Base-by-base conservation (phyloP, 2,329 filamentous ascomycete species). In the Dothiorella sarmentorum region DNA sequence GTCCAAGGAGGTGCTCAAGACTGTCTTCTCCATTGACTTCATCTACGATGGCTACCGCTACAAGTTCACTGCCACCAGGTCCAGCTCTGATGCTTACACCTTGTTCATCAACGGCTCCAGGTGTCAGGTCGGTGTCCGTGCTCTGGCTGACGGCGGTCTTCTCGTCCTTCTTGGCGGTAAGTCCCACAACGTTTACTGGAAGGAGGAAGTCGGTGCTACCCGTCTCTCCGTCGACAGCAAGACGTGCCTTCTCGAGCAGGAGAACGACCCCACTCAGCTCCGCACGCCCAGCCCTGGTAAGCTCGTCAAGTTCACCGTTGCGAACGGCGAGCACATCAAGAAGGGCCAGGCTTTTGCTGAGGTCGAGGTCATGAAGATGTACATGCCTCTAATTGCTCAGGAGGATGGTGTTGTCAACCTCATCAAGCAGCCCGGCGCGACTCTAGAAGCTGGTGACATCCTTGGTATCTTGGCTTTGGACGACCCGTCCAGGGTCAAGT, bases 281-380 rank as follows among this genome's bases (percentile, higher is more conserved):
- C 88, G 94, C 66, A 93, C 92, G 3, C 94, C 94, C 40, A 95
- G 90, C 62, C 94, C 94, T 45, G 94, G 94, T 74, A 99, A 99
- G 81, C 87, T 99, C 33, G 93, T 99, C 78, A 97, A 96, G 79
- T 99, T 94, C 76, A 89, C 91, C 1, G 90, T 99, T 2, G 94
- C 97, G 75, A 97, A 96, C 69, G 94, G 94, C 61, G 84, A 91
- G 66, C 94, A 99, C 73, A 86, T 99, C 75, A 88, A 85, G 75
- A 91, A 95, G 67, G 93, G 93, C 59, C 90, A 97, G 75, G 82
- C 93, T 31, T 99, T 91, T 70, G 94, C 94, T 58, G 94, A 99
- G 75, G 93, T 99, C 38, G 94, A 99, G 78, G 94, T 99, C 76
- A 99, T 99, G 94, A 99, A 99, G 84, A 99, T 99, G 94, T 97